Evolutionary conservation across 306 rosid species (phyloP).

Genomic region (Quercus agrifolia): DNA sequence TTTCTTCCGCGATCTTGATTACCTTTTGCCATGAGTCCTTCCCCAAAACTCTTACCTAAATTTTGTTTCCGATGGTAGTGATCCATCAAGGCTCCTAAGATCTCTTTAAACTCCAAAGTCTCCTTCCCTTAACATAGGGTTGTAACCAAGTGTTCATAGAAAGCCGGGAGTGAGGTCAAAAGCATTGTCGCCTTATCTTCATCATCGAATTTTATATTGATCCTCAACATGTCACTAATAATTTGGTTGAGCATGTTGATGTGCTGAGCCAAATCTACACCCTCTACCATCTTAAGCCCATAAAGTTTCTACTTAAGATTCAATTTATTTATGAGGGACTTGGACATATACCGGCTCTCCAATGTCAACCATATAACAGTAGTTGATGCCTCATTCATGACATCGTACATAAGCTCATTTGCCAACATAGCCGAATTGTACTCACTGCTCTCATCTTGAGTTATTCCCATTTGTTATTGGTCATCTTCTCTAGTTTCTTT

Average conservation of each 20-base stretch:
- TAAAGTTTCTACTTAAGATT: not conserved
- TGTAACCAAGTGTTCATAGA: too few species aligned
- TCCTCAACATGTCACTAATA: not conserved
- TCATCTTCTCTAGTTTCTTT: too few species aligned
- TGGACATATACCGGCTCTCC: not conserved
- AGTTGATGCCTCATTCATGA: not conserved
- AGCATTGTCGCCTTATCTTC: not conserved
- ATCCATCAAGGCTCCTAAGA: too few species aligned
- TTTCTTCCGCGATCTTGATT: not conserved
- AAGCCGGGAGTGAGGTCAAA: too few species aligned
- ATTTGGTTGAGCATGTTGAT: not conserved
- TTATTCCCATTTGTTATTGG: too few species aligned
- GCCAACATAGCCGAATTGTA: too few species aligned
- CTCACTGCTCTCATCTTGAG: too few species aligned
- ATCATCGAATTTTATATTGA: not conserved
- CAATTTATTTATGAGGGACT: not conserved
- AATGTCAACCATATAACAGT: not conserved
- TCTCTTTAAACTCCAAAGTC: too few species aligned
- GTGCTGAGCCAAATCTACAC: not conserved
- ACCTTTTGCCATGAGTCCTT: not conserved
- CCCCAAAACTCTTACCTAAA: rapidly evolving
- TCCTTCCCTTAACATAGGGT: too few species aligned
- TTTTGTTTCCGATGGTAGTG: rapidly evolving
- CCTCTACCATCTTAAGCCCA: not conserved
- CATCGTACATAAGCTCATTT: not conserved